These are phyloP conservation scores for Daldinia eschscholtzii DNA, from an alignment of 2,329 filamentous ascomycete species.

Conservation along the genomic window DNA sequence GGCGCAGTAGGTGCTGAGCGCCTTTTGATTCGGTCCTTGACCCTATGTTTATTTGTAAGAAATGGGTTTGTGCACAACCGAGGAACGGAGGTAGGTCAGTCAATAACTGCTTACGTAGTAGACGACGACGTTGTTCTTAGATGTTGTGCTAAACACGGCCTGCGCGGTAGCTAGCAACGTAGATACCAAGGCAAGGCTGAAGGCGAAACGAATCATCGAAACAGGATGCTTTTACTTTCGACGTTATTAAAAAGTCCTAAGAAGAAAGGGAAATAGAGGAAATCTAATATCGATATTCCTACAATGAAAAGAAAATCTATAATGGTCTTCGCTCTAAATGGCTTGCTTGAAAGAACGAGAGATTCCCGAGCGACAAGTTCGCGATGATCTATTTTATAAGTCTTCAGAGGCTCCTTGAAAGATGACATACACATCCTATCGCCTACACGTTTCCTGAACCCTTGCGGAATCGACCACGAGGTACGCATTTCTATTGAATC, in stretches of 20 bases:
- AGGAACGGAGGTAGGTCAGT: background rate
- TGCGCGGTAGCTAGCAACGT: conserved; percentile 36
- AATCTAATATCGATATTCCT: background rate
- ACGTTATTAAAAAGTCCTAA: background rate
- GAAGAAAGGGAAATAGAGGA: background rate
- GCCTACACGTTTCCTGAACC: conserved; percentile 2
- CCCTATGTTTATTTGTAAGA: conserved; percentile 50
- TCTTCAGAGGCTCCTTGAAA: background rate
- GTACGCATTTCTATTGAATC: conserved; percentile 21
- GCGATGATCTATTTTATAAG: conserved; percentile 20
- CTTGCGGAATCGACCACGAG: conserved; percentile 11
- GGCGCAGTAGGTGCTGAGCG: conserved; percentile 56
- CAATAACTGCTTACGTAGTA: conserved; percentile 55
- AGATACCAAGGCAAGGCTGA: conserved; percentile 36
- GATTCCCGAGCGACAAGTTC: background rate
- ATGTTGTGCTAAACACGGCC: conserved; percentile 50
- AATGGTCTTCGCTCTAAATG: background rate
- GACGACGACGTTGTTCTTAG: conserved; percentile 57
- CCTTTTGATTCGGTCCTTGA: conserved; percentile 55
- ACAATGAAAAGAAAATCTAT: background rate
- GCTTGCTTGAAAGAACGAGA: background rate
- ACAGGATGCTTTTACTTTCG: background rate
- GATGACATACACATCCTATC: conserved; percentile 5
- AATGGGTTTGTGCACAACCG: background rate
- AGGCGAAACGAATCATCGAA: conserved; percentile 42